These are phyloP conservation scores for Yamadazyma kanchanaburiensis DNA, from an alignment of 1,139 yeast genomes.

Conservation along the genomic window DNA sequence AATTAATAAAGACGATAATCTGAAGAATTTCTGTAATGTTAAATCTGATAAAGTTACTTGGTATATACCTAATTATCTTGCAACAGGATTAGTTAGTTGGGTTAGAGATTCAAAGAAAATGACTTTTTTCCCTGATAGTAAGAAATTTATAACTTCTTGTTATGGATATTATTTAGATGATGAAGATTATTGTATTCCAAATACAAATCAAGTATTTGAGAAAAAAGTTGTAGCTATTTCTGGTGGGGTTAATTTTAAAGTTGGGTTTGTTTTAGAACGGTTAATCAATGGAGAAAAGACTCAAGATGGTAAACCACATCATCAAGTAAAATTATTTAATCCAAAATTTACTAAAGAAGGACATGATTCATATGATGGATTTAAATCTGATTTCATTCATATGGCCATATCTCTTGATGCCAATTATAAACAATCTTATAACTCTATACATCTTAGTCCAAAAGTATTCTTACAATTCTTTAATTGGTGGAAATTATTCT, in stretches of 20 bases:
- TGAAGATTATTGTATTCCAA: conserved; percentile 6
- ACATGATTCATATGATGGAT: conserved; percentile 39
- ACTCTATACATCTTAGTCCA: conserved; percentile 42
- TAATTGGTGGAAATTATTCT: conserved; percentile 45
- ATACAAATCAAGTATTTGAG: conserved; percentile 21
- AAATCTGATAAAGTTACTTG: conserved; percentile 36
- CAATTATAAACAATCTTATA: conserved; percentile 33
- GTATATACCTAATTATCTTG: conserved; percentile 61
- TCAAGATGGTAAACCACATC: conserved; percentile 63
- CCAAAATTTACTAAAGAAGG: conserved; percentile 54
- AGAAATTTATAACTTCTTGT: conserved; percentile 44
- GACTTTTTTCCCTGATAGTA: conserved; percentile 42
- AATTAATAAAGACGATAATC: conserved; percentile 38
- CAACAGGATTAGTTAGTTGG: conserved; percentile 61
- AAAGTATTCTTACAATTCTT: conserved; percentile 38
- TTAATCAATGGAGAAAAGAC: conserved; percentile 39
- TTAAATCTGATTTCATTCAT: conserved; percentile 40
- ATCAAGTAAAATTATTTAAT: conserved; percentile 57
- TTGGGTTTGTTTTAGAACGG: conserved; percentile 61
- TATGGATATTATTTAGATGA: conserved; percentile 50
- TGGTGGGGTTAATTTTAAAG: conserved; percentile 58
- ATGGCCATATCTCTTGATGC: conserved; percentile 57
- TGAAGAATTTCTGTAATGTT: conserved; percentile 35
- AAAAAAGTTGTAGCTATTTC: conserved; percentile 55
- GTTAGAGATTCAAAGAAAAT: conserved; percentile 44